phyloP scores from a whole-genome alignment of 495 filamentous ascomycete genomes.

The Neurospora sp. region DNA sequence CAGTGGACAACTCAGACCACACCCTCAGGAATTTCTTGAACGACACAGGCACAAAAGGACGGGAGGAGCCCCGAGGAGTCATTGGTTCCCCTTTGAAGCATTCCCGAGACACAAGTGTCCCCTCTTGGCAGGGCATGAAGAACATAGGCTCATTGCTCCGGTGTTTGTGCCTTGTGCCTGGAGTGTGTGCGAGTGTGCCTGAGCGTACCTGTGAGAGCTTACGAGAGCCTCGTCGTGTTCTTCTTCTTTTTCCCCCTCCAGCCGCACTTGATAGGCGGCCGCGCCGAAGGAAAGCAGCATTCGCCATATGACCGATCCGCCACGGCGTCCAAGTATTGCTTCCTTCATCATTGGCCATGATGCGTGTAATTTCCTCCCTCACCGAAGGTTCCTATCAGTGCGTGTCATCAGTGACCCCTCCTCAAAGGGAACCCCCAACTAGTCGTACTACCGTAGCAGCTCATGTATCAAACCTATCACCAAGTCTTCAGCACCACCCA shows the following conservation, averaged over 20 bases:
- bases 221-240: not conserved
- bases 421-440: not conserved
- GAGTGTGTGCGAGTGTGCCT: not conserved
- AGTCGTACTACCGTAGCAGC: not conserved
- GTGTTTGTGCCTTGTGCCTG: not conserved
- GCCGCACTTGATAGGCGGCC: not conserved
- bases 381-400: not conserved
- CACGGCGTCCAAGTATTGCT: not conserved
- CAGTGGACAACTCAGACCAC: not conserved
- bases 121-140: not conserved
- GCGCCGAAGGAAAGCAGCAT: not conserved
- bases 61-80: not conserved
- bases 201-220: not conserved
- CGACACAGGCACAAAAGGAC: not conserved
- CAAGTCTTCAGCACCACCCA: not conserved
- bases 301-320: not conserved
- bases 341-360: not conserved
- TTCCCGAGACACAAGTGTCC: not conserved
- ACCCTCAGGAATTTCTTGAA: not conserved
- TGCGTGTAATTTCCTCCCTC: not conserved
- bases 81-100: not conserved
- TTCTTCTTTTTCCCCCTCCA: not conserved
- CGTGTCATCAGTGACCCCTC: not conserved
- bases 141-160: not conserved
- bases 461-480: not conserved